Conservation (phyloP, 1,139 yeast species). For the Pichia sp. region DNA sequence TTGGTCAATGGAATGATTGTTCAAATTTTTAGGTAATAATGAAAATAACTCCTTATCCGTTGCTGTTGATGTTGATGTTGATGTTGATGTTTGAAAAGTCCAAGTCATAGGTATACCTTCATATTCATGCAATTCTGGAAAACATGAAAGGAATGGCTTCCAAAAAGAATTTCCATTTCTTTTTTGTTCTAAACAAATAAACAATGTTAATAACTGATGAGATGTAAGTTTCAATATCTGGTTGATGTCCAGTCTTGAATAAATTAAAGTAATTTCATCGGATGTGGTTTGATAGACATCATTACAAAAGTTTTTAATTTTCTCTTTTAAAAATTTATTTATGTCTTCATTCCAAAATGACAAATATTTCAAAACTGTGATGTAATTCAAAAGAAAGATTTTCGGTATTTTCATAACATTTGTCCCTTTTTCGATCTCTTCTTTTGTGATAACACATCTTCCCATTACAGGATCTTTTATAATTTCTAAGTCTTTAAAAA, state of each 20-base stretch:
- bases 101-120: constrained; percentile 51
- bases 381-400: constrained; percentile 51
- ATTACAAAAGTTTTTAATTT: constrained; percentile 3
- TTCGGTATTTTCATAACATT: constrained; percentile 40
- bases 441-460: constrained; percentile 51
- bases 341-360: constrained; percentile 17
- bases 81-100: constrained; percentile 11
- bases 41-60: constrained; percentile 24
- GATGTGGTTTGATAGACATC: not conserved
- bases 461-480: constrained; percentile 43
- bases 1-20: constrained; percentile 34
- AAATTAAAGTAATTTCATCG: constrained; percentile 26
- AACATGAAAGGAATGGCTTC: constrained; percentile 55
- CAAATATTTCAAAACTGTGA: constrained; percentile 39
- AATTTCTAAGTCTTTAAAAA: constrained; percentile 18
- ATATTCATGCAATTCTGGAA: constrained; percentile 50
- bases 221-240: constrained; percentile 36
- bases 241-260: constrained; percentile 29
- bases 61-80: not conserved
- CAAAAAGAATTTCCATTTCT: constrained; percentile 45
- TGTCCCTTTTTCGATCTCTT: constrained; percentile 33
- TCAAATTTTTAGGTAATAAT: constrained; percentile 33
- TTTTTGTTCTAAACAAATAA: constrained; percentile 41
- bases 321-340: constrained; percentile 8
- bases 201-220: constrained; percentile 45